phyloP scores from a whole-genome alignment of 2,329 filamentous ascomycete genomes.

The Colletotrichum siamense region DNA sequence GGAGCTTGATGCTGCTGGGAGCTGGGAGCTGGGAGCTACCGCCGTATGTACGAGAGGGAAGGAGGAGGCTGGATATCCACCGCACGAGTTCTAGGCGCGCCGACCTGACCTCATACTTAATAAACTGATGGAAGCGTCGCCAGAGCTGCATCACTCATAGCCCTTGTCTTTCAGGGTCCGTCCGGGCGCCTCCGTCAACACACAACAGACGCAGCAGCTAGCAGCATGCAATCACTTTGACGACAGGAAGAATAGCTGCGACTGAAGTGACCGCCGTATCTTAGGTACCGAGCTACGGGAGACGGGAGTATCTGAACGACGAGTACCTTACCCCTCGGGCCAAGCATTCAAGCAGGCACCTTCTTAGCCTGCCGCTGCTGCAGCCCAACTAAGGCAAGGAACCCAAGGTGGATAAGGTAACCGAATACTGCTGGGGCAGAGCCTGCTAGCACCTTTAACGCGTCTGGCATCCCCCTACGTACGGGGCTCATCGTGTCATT shows the following conservation, averaged over 20 bases:
- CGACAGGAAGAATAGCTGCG: background rate
- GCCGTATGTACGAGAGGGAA: background rate
- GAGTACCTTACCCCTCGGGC: background rate
- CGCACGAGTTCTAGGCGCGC: background rate
- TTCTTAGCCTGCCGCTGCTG: background rate
- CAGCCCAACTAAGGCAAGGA: background rate
- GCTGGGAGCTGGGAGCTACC: background rate
- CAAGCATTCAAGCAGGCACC: background rate
- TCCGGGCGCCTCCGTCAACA: background rate
- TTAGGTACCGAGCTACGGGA: background rate
- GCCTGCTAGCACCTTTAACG: background rate
- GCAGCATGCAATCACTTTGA: background rate
- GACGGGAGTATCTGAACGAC: background rate
- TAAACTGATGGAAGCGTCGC: background rate
- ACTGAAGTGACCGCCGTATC: background rate
- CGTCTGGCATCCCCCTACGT: slow-evolving; percentile 5
- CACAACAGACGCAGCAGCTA: background rate
- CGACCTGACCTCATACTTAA: slow-evolving; percentile 11
- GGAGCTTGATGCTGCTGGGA: background rate
- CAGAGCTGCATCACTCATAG: background rate
- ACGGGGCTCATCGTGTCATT: background rate
- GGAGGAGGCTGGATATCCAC: background rate
- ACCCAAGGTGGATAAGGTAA: background rate
- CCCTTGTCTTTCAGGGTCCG: background rate
- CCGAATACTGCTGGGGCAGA: background rate